phyloP scores from a whole-genome alignment of 179 eudicot species.

The Pouteria campechiana region DNA sequence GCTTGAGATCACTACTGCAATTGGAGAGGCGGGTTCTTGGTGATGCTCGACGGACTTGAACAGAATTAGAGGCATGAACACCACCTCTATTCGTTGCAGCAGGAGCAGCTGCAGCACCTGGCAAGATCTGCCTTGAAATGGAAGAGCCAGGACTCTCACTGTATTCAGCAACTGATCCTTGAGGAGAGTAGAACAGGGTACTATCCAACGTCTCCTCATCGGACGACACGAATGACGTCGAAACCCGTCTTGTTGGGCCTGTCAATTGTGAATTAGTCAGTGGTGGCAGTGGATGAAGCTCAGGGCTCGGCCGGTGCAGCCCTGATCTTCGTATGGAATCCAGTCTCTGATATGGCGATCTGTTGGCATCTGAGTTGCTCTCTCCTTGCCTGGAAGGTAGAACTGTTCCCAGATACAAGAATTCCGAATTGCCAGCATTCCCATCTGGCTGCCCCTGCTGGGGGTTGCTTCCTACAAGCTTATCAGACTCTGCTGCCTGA shows the following conservation, averaged over 20 bases:
- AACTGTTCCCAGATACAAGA: constrained; percentile 65
- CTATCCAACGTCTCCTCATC: constrained; percentile 57
- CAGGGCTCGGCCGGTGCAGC: constrained; percentile 87
- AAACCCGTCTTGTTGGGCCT: constrained; percentile 30
- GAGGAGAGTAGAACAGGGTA: constrained; percentile 60
- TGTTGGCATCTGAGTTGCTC: constrained; percentile 18
- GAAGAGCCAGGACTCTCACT: constrained; percentile 46
- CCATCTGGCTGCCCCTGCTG: constrained; percentile 33
- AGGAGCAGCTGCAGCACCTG: constrained; percentile 9
- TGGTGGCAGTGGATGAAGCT: constrained; percentile 88
- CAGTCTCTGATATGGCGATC: constrained; percentile 71
- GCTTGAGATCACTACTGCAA: constrained; percentile 52
- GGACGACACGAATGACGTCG: constrained; percentile 57
- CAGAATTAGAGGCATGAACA: constrained; percentile 8
- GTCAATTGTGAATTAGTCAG: constrained; percentile 37
- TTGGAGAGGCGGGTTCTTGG: constrained; percentile 47
- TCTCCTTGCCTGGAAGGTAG: constrained; percentile 39
- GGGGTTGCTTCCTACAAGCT: constrained; percentile 38
- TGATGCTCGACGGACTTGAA: constrained; percentile 68
- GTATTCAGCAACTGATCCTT: constrained; percentile 55
- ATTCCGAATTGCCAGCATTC: constrained; percentile 34
- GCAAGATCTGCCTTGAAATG: constrained; percentile 13
- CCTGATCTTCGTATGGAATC: constrained; percentile 38
- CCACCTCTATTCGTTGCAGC: constrained; percentile 7
- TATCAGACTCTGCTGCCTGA: constrained; percentile 31